Conservation (phyloP, 768 basidiomycete genomes). For the Mycena rebaudengoi region DNA sequence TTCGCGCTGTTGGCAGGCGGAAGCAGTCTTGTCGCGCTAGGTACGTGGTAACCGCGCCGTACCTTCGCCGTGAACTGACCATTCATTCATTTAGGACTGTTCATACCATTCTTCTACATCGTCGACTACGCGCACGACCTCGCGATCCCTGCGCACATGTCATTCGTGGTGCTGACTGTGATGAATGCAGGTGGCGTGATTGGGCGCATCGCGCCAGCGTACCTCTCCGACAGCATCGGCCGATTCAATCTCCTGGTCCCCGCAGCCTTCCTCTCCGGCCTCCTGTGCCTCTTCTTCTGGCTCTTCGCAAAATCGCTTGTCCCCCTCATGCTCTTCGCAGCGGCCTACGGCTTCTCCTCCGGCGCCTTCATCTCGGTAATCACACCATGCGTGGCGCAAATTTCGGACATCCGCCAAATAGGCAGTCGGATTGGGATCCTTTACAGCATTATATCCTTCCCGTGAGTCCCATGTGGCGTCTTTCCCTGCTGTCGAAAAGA, state of each 20-base stretch:
- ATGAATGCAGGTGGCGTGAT: slow-evolving; percentile 75
- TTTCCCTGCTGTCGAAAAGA: not conserved
- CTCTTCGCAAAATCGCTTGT: slow-evolving; percentile 50
- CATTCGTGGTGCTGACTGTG: slow-evolving; percentile 67
- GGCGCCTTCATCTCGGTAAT: slow-evolving; percentile 76
- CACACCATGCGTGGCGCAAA: slow-evolving; percentile 73
- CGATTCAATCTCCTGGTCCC: slow-evolving; percentile 74
- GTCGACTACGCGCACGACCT: slow-evolving; percentile 62
- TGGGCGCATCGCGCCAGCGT: slow-evolving; percentile 71
- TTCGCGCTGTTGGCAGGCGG: slow-evolving; percentile 63
- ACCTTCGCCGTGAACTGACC: not conserved
- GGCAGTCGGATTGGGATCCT: slow-evolving; percentile 71
- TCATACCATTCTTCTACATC: slow-evolving; percentile 78
- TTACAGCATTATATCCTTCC: slow-evolving; percentile 71
- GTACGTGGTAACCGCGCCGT: slow-evolving; percentile 48
- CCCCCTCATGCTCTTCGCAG: slow-evolving; percentile 59
- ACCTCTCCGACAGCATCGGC: slow-evolving; percentile 70
- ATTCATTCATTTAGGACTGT: slow-evolving; percentile 56
- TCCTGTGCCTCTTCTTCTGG: slow-evolving; percentile 70
- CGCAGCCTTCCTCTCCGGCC: slow-evolving; percentile 67
- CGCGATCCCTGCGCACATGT: slow-evolving; percentile 44
- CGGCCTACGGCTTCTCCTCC: slow-evolving; percentile 68
- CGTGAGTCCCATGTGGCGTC: slow-evolving; percentile 58
- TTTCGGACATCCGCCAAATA: slow-evolving; percentile 65
- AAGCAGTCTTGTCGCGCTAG: slow-evolving; percentile 67